Percentiles rank a stretch among this genome's conserved stretches.
Evolutionary conservation across 2,329 filamentous ascomycete species (phyloP).

Genomic region (Fusarium xylarioides): DNA sequence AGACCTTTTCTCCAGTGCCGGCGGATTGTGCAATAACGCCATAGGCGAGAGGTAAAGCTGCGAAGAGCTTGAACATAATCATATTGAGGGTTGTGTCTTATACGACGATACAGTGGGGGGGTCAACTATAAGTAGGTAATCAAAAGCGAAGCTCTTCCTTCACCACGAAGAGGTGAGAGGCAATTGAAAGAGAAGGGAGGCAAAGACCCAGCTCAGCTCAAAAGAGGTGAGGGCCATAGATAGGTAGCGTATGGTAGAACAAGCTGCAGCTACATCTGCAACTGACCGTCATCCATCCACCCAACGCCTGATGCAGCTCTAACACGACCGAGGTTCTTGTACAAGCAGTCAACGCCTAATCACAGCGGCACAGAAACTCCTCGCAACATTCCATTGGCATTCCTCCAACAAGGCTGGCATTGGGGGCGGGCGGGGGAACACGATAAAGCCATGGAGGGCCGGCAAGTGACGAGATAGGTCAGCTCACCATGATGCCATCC

Average conservation of each 20-base stretch:
- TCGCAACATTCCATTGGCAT: slow-evolving; percentile 20
- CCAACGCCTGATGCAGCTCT: slow-evolving; percentile 22
- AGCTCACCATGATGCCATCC: slow-evolving; percentile 17
- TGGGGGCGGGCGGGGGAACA: slow-evolving; percentile 23
- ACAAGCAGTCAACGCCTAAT: slow-evolving; percentile 13
- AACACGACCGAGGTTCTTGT: slow-evolving; percentile 25
- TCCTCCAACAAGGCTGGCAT: slow-evolving; percentile 22
- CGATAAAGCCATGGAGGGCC: slow-evolving; percentile 31
- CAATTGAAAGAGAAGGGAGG: slow-evolving; percentile 13
- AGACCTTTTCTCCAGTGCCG: slow-evolving; percentile 52
- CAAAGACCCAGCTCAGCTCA: slow-evolving; percentile 1
- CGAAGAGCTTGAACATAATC: slow-evolving; percentile 24
- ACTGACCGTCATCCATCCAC: slow-evolving; percentile 31
- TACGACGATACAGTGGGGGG: background rate
- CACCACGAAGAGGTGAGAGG: slow-evolving; percentile 20
- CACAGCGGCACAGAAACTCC: slow-evolving; percentile 21
- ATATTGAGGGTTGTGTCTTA: slow-evolving; percentile 22
- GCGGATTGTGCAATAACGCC: slow-evolving; percentile 44
- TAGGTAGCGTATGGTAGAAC: slow-evolving; percentile 16
- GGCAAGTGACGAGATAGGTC: slow-evolving; percentile 23
- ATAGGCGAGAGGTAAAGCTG: slow-evolving; percentile 34
- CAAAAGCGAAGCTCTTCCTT: slow-evolving; percentile 2
- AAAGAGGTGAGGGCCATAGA: slow-evolving; percentile 8
- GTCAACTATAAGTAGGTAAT: background rate
- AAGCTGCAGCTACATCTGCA: slow-evolving; percentile 20